phyloP scores from a whole-genome alignment of 192 early-diverging fungal species.

The Rhizoclosmatium globosum region DNA sequence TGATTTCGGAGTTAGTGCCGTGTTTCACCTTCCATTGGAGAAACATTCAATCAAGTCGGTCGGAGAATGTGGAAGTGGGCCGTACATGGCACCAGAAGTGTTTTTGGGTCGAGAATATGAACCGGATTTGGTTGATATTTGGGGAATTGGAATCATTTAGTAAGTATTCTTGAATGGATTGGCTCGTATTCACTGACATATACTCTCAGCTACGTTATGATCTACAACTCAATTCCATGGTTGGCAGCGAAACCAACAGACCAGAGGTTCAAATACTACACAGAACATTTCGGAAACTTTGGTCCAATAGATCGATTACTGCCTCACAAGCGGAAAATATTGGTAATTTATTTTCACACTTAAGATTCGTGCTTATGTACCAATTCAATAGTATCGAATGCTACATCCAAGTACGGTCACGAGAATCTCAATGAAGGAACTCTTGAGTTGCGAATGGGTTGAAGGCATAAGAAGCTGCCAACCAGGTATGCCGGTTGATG shows the following conservation, averaged over 20 bases:
- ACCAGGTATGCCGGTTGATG: no score
- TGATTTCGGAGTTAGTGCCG: constrained; percentile 96
- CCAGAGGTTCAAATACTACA: constrained; percentile 37
- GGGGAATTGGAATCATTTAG: constrained; percentile 86
- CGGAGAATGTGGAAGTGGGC: constrained; percentile 89
- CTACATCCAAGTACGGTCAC: no score
- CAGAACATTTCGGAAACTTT: neutral
- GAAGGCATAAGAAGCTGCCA: no score
- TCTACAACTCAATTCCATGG: constrained; percentile 58
- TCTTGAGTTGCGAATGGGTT: no score
- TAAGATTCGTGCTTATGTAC: neutral
- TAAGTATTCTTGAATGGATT: constrained; percentile 59
- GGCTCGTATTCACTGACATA: neutral
- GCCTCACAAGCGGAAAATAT: constrained; percentile 62
- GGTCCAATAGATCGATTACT: constrained; percentile 42
- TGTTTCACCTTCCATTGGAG: constrained; percentile 80
- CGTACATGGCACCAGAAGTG: constrained; percentile 94
- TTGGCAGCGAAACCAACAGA: constrained; percentile 42
- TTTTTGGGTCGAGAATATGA: constrained; percentile 79
- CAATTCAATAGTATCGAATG: no score
- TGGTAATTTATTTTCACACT: neutral
- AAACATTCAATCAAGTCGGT: constrained; percentile 66
- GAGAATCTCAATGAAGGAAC: no score
- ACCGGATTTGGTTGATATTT: constrained; percentile 84
- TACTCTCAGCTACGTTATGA: constrained; percentile 44